Evolutionary conservation across 441 rosid genomes (phyloP), one percentile per base, ranked within the genome.

Genomic region (Francoa sonchifolia): DNA sequence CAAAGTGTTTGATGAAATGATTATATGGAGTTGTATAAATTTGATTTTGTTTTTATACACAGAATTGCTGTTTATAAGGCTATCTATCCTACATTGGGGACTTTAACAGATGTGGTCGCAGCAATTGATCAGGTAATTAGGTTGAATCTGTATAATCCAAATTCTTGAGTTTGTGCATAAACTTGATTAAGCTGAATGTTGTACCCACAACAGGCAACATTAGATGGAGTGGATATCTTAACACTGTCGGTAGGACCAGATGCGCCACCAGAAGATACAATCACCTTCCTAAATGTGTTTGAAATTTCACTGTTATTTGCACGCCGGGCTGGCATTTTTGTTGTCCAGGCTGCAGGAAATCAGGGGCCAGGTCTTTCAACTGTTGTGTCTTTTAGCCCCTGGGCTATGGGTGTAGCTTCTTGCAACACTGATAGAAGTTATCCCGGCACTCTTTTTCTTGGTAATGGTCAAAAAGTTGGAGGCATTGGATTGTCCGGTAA

Each of bases 111-210:
- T 52, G 81, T 73, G 3, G 47, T 79, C 37, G 81, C 89, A 28
- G 84, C 89, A 22, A 67, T 79, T 30, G 89, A 76, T 52, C 89
- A 73, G 67, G 84, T 79, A 61, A 35, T n/a, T n/a, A n/a, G n/a
- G n/a, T n/a, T n/a, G n/a, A n/a, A n/a, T n/a, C n/a, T n/a, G n/a
- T n/a, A n/a, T n/a, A n/a, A n/a, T n/a, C n/a, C n/a, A n/a, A n/a
- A n/a, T n/a, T n/a, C n/a, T n/a, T n/a, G n/a, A n/a, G n/a, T n/a
- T n/a, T n/a, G n/a, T n/a, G n/a, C n/a, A n/a, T n/a, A n/a, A n/a
- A n/a, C n/a, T n/a, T n/a, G n/a, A n/a, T n/a, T n/a, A n/a, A n/a
- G n/a, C 2, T 2, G 1, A 28, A 21, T 19, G 33, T 32, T 10
- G 19, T 27, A 1, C 4, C 30, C 15, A 35, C 2, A 23, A 10